Evolutionary conservation across 2,329 filamentous ascomycete genomes (phyloP).

Genomic region (Pseudomassariella vexata): DNA sequence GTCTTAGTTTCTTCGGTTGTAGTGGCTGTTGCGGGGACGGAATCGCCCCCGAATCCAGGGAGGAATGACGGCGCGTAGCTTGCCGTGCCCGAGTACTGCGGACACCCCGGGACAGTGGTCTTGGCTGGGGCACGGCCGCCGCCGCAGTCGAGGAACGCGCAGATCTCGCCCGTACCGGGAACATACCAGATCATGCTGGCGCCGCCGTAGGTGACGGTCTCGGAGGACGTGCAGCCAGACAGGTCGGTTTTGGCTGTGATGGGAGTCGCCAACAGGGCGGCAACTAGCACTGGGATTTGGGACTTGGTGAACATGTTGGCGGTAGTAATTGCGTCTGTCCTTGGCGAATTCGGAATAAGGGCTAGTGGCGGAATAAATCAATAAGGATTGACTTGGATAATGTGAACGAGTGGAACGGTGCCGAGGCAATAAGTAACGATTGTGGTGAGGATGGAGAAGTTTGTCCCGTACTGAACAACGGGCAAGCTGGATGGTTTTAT

Average conservation of each 20-base stretch:
- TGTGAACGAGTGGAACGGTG: conserved; percentile 1
- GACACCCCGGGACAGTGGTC: conserved; percentile 57
- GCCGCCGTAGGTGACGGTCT: conserved; percentile 26
- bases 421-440: conserved; percentile 1
- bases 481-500: too few relatives aligned
- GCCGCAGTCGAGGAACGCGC: conserved; percentile 59
- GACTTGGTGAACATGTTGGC: conserved; percentile 1
- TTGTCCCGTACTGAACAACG: too few relatives aligned
- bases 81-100: conserved; percentile 46
- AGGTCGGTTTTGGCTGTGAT: conserved; percentile 39
- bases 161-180: conserved; percentile 59
- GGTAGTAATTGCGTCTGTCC: neutral
- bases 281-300: conserved; percentile 2
- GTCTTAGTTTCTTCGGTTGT: neutral
- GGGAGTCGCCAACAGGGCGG: conserved; percentile 24
- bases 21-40: neutral
- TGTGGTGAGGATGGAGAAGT: too few relatives aligned
- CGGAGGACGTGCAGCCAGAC: conserved; percentile 35
- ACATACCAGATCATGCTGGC: conserved; percentile 53
- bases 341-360: too few relatives aligned
- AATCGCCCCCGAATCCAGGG: conserved; percentile 16
- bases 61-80: conserved; percentile 48
- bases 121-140: conserved; percentile 61
- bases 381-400: neutral
- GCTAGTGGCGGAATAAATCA: conserved; percentile 2